A percentile compares a stretch with the other conserved stretches of the same genome.
phyloP scores from a whole-genome alignment of 2,329 filamentous ascomycete genomes.

The Fusarium liriodendri region DNA sequence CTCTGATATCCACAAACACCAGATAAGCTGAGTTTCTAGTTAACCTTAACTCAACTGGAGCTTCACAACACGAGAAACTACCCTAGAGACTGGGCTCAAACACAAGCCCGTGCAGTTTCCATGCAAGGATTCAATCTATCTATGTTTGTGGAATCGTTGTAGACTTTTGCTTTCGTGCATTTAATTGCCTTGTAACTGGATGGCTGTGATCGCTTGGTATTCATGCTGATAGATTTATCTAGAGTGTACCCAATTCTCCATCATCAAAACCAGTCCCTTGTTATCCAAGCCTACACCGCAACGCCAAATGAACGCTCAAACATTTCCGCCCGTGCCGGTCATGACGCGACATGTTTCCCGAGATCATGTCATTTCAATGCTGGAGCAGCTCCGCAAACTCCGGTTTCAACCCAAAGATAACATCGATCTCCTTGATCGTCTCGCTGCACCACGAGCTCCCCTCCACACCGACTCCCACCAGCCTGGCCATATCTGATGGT shows the following conservation, averaged over 20 bases:
- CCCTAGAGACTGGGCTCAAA: not conserved
- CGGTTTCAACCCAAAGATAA: constrained; percentile 28
- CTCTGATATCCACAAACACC: not conserved
- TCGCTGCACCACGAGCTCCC: constrained; percentile 44
- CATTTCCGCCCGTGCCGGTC: not conserved
- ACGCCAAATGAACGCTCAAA: not conserved
- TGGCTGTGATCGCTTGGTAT: not conserved
- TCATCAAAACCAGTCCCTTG: not conserved
- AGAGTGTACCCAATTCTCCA: not conserved
- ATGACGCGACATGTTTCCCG: not conserved
- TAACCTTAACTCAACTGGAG: not conserved
- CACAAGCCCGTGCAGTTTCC: not conserved
- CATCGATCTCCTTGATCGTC: constrained; percentile 44
- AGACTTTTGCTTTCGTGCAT: not conserved
- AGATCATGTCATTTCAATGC: constrained; percentile 10
- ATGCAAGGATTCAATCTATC: not conserved
- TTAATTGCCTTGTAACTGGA: not conserved
- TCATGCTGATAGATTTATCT: not conserved
- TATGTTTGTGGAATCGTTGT: not conserved
- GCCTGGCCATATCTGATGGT: constrained; percentile 32
- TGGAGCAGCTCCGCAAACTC: constrained; percentile 21
- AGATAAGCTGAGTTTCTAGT: not conserved
- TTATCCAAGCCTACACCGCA: not conserved
- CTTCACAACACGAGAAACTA: not conserved
- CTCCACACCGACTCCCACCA: constrained; percentile 42